Conservation (phyloP, 2,329 filamentous ascomycete species). For the Fusarium chaquense region DNA sequence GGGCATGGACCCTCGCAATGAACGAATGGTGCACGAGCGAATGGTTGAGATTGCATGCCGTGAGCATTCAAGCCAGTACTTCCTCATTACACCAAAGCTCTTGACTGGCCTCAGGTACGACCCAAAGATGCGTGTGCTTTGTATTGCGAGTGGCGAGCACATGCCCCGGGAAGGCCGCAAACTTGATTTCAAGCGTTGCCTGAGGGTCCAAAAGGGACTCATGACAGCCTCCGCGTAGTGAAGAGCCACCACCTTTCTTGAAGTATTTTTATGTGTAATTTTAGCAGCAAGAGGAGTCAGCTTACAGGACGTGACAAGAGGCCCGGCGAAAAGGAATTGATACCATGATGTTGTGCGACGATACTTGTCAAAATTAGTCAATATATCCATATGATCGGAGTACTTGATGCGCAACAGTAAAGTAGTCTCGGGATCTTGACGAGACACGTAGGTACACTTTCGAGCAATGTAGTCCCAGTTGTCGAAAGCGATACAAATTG, state of each 20-base stretch:
- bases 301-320: background rate
- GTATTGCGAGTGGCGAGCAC: conserved; percentile 89
- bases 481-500: background rate
- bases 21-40: conserved; percentile 96
- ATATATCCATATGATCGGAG: background rate
- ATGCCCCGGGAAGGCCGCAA: conserved; percentile 67
- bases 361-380: background rate
- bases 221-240: conserved; percentile 51
- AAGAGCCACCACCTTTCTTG: background rate
- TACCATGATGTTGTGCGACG: conserved; percentile 12
- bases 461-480: background rate
- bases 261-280: background rate
- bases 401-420: background rate
- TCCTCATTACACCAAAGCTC: conserved; percentile 97
- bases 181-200: conserved; percentile 62
- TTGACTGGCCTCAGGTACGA: conserved; percentile 88
- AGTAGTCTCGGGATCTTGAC: background rate
- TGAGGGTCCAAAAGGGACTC: conserved; percentile 58
- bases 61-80: conserved; percentile 86
- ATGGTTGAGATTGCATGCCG: conserved; percentile 98
- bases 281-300: background rate
- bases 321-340: conserved; percentile 25
- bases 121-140: conserved; percentile 89
- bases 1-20: conserved; percentile 98
- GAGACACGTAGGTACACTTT: background rate